Evolutionary conservation across 2,329 filamentous ascomycete species (phyloP).

Genomic region (Fusarium transvaalense): DNA sequence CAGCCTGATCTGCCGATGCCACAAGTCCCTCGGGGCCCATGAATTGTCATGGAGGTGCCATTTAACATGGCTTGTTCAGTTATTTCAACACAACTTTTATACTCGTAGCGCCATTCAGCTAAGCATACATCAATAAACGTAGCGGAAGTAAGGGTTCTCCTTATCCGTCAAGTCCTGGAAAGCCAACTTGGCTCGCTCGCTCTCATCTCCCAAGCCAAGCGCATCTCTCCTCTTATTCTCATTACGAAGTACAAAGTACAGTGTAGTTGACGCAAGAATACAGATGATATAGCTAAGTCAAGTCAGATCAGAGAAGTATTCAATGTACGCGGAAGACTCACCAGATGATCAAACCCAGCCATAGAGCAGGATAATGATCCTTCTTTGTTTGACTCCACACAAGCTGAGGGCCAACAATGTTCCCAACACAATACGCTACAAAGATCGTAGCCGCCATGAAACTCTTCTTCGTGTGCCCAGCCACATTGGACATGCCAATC

Average conservation of each 20-base stretch:
- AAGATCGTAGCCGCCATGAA: constrained; percentile 81
- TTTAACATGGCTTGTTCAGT: not conserved
- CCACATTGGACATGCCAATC: constrained; percentile 74
- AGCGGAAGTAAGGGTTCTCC: constrained; percentile 75
- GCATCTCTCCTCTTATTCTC: constrained; percentile 68
- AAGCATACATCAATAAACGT: constrained; percentile 55
- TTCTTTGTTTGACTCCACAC: constrained; percentile 74
- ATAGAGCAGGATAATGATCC: constrained; percentile 77
- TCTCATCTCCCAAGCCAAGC: constrained; percentile 64
- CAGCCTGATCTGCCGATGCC: not conserved
- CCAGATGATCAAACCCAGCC: constrained; percentile 75
- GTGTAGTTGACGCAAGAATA: constrained; percentile 65
- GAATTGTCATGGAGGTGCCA: too few species aligned
- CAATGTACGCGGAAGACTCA: constrained; percentile 44
- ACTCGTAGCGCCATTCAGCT: not conserved
- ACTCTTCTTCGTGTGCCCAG: constrained; percentile 82
- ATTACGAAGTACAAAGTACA: constrained; percentile 70
- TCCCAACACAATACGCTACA: constrained; percentile 80
- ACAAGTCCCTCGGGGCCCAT: too few species aligned
- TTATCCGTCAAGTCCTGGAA: constrained; percentile 78
- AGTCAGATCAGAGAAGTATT: constrained; percentile 8
- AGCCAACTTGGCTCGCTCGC: constrained; percentile 72
- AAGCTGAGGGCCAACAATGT: constrained; percentile 81
- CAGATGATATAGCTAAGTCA: constrained; percentile 73
- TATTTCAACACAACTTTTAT: not conserved